A percentile compares a stretch with the other conserved stretches of the same genome.
Conservation (phyloP, 768 basidiomycete genomes). For the Xerocomus spinulosus region DNA sequence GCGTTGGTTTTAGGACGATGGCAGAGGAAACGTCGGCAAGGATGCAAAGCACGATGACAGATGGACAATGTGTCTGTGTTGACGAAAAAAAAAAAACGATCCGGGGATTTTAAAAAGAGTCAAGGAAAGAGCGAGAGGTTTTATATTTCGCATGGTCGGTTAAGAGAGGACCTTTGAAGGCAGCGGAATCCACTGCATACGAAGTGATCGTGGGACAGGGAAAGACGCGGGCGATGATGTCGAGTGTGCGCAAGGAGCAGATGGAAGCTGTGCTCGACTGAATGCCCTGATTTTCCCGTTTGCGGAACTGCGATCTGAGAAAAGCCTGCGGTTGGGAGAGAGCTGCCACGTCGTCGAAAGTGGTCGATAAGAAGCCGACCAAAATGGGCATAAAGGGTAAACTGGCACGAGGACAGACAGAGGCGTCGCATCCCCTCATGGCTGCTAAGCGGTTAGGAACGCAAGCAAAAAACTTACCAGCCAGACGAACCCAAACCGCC, state of each 20-base stretch:
- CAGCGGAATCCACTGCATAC: constrained; percentile 26
- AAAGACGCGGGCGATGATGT: constrained; percentile 11
- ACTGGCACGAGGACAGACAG: constrained; percentile 28
- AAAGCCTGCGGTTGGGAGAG: constrained; percentile 14
- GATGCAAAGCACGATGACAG: neutral
- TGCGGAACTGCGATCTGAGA: constrained; percentile 17
- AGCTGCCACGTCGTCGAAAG: constrained; percentile 27
- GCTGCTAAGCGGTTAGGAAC: constrained; percentile 21
- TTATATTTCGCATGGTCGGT: constrained; percentile 26
- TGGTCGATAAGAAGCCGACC: constrained; percentile 24
- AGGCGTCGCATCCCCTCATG: constrained; percentile 25
- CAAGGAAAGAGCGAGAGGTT: constrained; percentile 16
- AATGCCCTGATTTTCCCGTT: constrained; percentile 28
- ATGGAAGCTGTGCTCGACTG: constrained; percentile 21
- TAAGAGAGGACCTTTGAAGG: constrained; percentile 26
- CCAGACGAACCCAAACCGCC: constrained; percentile 10
- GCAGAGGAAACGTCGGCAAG: neutral
- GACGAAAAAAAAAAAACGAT: neutral
- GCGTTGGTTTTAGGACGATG: neutral
- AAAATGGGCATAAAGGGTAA: constrained; percentile 25
- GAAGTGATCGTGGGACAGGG: constrained; percentile 34
- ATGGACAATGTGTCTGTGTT: neutral
- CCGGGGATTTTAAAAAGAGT: neutral
- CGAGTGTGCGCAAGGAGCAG: constrained; percentile 1
- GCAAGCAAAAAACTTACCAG: constrained; percentile 13